Evolutionary conservation across 2,329 filamentous ascomycete genomes (phyloP), one percentile per base, ranked within the genome.

Genomic region (Corinectria fuckeliana): DNA sequence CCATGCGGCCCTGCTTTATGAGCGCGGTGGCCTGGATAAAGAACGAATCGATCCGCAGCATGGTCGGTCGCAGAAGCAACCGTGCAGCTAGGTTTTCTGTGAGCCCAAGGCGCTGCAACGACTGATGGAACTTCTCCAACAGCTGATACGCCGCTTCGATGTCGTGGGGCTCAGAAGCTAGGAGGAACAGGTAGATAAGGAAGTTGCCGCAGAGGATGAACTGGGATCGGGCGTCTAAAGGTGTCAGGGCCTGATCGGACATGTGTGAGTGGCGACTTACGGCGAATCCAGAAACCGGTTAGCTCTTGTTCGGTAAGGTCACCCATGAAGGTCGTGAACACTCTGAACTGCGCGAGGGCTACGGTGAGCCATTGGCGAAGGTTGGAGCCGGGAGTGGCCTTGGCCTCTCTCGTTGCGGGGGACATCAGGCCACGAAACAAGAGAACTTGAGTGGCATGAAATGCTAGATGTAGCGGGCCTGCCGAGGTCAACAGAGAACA

Each of bases 131-230:
- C 16, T 64, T 71, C 32, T 76, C 69, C 16, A 79, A 59, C 1
- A 78, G 61, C n/a, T 70, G 68, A 44, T 77, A 78, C 0, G 77
- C 73, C 1, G 69, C 65, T 20, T 71, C 71, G 4, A 77, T 71
- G 47, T 79, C 72, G 3, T 60, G 57, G 3, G 67, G 67, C 7
- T 75, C 72, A 0, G 77, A 75, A 1, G 79, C 78, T 4, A 80
- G 69, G 1, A 82, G 71, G 47, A 82, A 82, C 0, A 82, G 72
- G 58, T 81, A 81, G 23, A 82, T 79, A 47, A 82, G 71, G 50
- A 82, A 81, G 62, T 82, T 82, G 14, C 79, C 78, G 34, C 77
- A 79, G 0, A 81, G 70, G 3, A 81, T 80, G 1, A 82, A 68
- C 55, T 82, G 79, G 7, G 78, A 80, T 13, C 80, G 75, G 18